These are phyloP conservation scores for Geotrichum europaeum DNA, from an alignment of 1,139 yeast genomes.

Conservation along the genomic window DNA sequence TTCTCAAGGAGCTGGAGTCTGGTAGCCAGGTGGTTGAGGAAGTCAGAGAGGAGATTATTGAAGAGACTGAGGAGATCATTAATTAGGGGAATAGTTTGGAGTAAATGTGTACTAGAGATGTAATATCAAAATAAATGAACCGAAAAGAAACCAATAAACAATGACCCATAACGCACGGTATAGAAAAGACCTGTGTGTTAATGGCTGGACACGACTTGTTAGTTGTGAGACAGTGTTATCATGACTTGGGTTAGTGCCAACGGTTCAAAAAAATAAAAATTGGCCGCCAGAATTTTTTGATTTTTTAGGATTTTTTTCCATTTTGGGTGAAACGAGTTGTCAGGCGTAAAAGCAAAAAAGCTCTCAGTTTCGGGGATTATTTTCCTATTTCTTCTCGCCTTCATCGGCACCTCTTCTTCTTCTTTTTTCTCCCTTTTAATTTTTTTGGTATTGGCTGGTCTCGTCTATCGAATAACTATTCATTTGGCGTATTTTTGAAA, in stretches of 20 bases:
- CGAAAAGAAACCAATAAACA: not conserved
- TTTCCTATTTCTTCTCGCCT: not conserved
- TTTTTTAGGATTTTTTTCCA: not conserved
- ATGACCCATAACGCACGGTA: not conserved
- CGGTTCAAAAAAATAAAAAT: not conserved
- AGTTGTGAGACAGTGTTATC: not conserved
- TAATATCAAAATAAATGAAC: not conserved
- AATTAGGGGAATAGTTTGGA: constrained; percentile 38
- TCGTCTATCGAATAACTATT: not conserved
- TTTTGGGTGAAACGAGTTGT: not conserved
- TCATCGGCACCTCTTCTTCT: not conserved
- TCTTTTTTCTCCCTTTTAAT: not conserved
- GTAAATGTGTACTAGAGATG: not conserved
- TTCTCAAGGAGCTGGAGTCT: constrained; percentile 33
- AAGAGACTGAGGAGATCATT: constrained; percentile 73
- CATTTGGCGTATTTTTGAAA: not conserved
- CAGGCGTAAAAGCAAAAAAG: not conserved
- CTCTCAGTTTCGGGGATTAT: not conserved
- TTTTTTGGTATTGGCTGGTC: not conserved
- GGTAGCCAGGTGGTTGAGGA: constrained; percentile 53
- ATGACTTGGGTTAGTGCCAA: not conserved
- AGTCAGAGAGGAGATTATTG: constrained; percentile 65
- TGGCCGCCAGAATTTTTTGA: not conserved
- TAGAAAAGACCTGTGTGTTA: not conserved
- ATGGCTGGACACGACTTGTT: not conserved